These are phyloP conservation scores for Colletotrichum scovillei DNA, from an alignment of 2,329 filamentous ascomycete species.

Conservation along the genomic window DNA sequence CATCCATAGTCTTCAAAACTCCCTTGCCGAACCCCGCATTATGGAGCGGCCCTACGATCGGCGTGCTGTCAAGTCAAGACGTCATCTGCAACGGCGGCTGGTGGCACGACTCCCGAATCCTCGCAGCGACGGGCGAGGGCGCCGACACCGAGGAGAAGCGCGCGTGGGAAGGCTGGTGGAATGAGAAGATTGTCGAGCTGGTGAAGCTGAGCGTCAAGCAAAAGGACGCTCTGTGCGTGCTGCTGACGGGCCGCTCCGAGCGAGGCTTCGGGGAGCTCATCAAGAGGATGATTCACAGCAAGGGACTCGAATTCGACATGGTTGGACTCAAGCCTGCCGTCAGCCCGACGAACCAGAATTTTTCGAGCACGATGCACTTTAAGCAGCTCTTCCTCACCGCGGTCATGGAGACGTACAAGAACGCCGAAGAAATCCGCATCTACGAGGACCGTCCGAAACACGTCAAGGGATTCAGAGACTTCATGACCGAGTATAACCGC, in stretches of 20 bases:
- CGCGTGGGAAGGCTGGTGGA: conserved; percentile 96
- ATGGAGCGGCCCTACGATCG: conserved; percentile 85
- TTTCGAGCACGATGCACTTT: conserved; percentile 88
- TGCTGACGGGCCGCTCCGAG: conserved; percentile 89
- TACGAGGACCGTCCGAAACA: conserved; percentile 76
- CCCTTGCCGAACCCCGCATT: conserved; percentile 89
- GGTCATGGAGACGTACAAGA: conserved; percentile 85
- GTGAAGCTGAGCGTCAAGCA: conserved; percentile 85
- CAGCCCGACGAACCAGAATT: conserved; percentile 82
- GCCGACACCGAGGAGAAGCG: conserved; percentile 82
- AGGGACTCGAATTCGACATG: conserved; percentile 87
- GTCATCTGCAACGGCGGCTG: conserved; percentile 87
- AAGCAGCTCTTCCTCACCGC: conserved; percentile 87
- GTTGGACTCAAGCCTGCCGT: conserved; percentile 87
- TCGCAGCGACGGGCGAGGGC: conserved; percentile 87
- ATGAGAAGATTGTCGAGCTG: conserved; percentile 86
- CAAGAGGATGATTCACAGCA: conserved; percentile 82
- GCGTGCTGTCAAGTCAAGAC: conserved; percentile 80
- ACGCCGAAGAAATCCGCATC: conserved; percentile 84
- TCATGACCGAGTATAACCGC: conserved; percentile 82
- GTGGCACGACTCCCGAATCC: conserved; percentile 94
- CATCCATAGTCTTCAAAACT: conserved; percentile 80
- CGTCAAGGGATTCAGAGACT: conserved; percentile 86
- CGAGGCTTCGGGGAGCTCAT: conserved; percentile 81
- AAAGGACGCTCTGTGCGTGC: conserved; percentile 84